Evolutionary conservation across 208 protist species (phyloP).

Genomic region (Trypanosoma caninum): DNA sequence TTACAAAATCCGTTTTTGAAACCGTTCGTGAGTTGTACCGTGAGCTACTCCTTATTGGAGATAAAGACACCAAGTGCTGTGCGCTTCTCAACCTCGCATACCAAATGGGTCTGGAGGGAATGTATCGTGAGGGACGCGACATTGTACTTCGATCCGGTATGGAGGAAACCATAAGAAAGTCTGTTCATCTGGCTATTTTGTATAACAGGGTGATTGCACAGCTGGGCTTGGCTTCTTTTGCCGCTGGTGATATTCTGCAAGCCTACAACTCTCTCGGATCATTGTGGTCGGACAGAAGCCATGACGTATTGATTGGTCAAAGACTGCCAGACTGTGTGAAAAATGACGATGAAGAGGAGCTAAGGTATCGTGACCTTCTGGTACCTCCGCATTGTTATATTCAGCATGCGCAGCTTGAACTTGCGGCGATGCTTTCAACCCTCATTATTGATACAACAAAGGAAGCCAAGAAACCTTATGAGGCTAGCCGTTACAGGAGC

Average conservation of each 20-base stretch:
- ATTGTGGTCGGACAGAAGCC: conserved; percentile 53
- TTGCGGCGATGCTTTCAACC: conserved; percentile 74
- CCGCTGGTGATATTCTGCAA: conserved; percentile 51
- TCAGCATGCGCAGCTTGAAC: conserved; percentile 59
- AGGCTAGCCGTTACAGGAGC: conserved; percentile 51
- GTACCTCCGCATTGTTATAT: conserved; percentile 59
- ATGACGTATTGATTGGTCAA: conserved; percentile 67
- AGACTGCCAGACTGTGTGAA: conserved; percentile 29
- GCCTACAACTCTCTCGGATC: conserved; percentile 59
- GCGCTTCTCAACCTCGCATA: conserved; percentile 67
- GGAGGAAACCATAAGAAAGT: conserved; percentile 31
- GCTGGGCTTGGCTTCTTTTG: conserved; percentile 78
- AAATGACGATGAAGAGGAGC: conserved; percentile 41
- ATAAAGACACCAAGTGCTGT: conserved; percentile 28
- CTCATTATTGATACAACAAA: conserved; percentile 66
- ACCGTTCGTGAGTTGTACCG: conserved; percentile 56
- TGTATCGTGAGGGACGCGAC: conserved; percentile 73
- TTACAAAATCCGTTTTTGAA: conserved; percentile 49
- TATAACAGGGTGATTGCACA: conserved; percentile 81
- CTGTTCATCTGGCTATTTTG: conserved; percentile 48
- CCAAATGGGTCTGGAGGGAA: conserved; percentile 69
- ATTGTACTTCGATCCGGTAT: conserved; percentile 62
- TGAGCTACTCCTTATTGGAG: conserved; percentile 31
- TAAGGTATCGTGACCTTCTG: conserved; percentile 57
- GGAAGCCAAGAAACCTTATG: conserved; percentile 81